These are phyloP conservation scores for Arabis alpina DNA, from an alignment of 345 rosid genomes.

Conservation along the genomic window DNA sequence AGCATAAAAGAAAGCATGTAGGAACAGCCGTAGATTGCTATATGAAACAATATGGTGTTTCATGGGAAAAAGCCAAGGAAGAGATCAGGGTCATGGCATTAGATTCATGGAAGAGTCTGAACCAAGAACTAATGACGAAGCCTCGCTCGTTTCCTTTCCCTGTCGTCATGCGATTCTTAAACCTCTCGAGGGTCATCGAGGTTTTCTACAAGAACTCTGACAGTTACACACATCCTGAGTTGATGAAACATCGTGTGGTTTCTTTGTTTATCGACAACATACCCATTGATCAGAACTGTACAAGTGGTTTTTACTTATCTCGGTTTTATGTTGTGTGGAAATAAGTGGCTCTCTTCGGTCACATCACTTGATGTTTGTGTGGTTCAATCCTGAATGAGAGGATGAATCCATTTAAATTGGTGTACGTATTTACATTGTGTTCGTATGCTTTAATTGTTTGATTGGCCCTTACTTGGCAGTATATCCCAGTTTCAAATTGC, in stretches of 20 bases:
- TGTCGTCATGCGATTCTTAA: not conserved
- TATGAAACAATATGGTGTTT: conserved; percentile 24
- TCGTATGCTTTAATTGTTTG: no score
- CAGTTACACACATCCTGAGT: conserved; percentile 7
- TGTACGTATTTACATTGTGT: no score
- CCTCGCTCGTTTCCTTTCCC: conserved; percentile 3
- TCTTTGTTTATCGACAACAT: conserved; percentile 2
- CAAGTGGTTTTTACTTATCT: not conserved
- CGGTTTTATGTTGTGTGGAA: not conserved
- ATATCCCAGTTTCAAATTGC: no score
- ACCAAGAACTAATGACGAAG: conserved; percentile 24
- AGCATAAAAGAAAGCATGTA: conserved; percentile 7
- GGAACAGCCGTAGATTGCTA: conserved; percentile 29
- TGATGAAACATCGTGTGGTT: conserved; percentile 16
- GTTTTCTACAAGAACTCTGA: conserved; percentile 27
- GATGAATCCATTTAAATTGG: no score
- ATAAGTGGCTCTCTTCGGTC: not conserved
- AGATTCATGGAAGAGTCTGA: conserved; percentile 27
- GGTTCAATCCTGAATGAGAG: not conserved
- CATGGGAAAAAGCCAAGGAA: conserved; percentile 12
- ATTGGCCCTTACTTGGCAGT: no score
- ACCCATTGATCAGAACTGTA: not conserved
- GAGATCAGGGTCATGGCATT: conserved; percentile 3
- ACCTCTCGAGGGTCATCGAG: conserved; percentile 26
- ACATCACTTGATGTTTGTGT: not conserved